Evolutionary conservation across 306 rosid species (phyloP).

Genomic region (Rubus idaeus): DNA sequence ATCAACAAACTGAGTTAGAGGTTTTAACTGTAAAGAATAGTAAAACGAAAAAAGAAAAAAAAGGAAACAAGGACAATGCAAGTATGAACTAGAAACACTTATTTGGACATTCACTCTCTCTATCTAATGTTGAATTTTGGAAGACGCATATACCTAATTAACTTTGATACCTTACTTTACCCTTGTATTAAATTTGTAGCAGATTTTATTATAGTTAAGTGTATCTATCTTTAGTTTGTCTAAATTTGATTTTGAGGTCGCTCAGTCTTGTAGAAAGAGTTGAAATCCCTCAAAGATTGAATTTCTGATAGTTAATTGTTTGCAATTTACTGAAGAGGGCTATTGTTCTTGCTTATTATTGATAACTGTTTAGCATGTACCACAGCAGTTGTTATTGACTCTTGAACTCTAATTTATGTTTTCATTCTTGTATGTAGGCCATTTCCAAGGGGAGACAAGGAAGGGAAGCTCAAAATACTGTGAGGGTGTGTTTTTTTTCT

Average conservation of each 20-base stretch:
- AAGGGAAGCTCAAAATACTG: slow-evolving; percentile 92
- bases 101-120: neutral
- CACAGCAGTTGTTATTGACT: neutral
- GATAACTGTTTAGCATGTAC: neutral
- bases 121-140: neutral
- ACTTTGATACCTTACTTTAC: neutral
- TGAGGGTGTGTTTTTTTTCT: slow-evolving; percentile 51
- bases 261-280: neutral
- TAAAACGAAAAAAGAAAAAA: neutral
- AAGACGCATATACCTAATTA: neutral
- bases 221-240: neutral
- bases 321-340: neutral
- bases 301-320: neutral
- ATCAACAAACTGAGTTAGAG: neutral
- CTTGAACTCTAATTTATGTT: neutral
- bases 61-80: neutral
- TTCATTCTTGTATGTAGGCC: slow-evolving; percentile 41
- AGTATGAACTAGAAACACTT: neutral
- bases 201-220: neutral
- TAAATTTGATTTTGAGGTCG: neutral
- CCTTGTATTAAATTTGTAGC: neutral
- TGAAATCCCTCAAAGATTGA: neutral
- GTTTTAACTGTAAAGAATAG: neutral
- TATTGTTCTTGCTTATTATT: neutral
- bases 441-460: slow-evolving; percentile 92